Evolutionary conservation across 768 basidiomycete genomes (phyloP).

Genomic region (Calocera viscosa): DNA sequence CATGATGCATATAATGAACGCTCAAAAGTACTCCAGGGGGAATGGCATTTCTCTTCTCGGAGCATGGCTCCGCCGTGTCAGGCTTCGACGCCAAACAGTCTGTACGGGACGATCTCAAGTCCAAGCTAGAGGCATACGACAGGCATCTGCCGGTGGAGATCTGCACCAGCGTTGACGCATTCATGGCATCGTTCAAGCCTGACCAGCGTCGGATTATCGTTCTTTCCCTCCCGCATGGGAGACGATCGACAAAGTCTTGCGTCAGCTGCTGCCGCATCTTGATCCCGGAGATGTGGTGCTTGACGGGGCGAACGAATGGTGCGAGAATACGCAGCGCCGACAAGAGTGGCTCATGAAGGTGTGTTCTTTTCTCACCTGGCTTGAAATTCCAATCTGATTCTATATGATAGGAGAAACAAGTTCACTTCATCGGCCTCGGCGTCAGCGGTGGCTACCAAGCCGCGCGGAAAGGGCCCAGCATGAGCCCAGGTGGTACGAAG

Average conservation of each 20-base stretch:
- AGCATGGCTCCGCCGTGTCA: neutral
- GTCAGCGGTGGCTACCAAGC: constrained; percentile 29
- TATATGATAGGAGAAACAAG: constrained; percentile 17
- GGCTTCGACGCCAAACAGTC: neutral
- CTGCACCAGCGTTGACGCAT: neutral
- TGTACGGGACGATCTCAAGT: neutral
- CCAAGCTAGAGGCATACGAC: neutral
- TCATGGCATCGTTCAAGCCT: constrained; percentile 7
- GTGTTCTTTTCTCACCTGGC: neutral
- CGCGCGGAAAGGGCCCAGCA: constrained; percentile 25
- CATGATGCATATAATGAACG: neutral
- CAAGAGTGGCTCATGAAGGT: constrained; percentile 17
- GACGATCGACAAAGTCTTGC: constrained; percentile 23
- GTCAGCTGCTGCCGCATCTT: constrained; percentile 22
- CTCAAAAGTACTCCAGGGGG: neutral
- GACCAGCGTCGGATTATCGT: constrained; percentile 22
- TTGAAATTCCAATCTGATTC: neutral
- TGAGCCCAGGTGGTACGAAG: constrained; percentile 24
- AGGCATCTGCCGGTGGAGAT: neutral
- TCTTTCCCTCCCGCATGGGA: constrained; percentile 25
- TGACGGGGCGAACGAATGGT: constrained; percentile 29
- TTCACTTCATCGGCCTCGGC: constrained; percentile 24
- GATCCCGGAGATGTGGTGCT: constrained; percentile 25
- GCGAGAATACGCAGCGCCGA: constrained; percentile 23
- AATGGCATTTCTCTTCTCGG: neutral